Base-by-base conservation (phyloP, 305 asterid genomes). In the Solanum hybrid region DNA sequence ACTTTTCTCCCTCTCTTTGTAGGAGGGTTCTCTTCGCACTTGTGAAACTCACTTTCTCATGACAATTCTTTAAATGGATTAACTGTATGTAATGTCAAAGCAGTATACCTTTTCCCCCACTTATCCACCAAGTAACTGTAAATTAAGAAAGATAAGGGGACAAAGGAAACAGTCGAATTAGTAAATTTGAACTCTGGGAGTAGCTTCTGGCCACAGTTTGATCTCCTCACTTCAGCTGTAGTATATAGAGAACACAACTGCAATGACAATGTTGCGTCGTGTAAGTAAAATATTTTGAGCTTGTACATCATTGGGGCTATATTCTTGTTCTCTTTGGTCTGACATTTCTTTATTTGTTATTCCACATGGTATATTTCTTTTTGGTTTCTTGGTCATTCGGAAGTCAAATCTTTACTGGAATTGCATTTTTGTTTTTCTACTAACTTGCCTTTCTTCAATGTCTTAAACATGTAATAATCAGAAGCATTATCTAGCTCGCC, bases 31-130 rank as follows among this genome's bases (percentile, higher is more conserved):
- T 82, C 80, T 75, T 84, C 86, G 29, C 12, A 22, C 76, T 72
- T 72, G 80, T 87, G 89, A 83, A 80, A 90, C 37, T 89, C 92
- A 90, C 90, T 94, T 94, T 83, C 87, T 83, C 38, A 29, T 45
- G 38, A 91, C 82, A 90, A 94, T 94, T 96, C 95, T 93, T 94
- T 95, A 84, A 93, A 90, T 93, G 86, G 90, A 94, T 91, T 32
- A 91, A 92, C 91, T 93, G 96, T 94, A 91, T 92, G 95, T 93
- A 93, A 88, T 92, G 91, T 91, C 89, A 32, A 72, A 87, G 82
- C 76, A 90, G 89, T 90, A 89, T 79, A 90, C 89, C 86, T 36
- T 84, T 77, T 89, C 85, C 29, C 85, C 80, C 91, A 87, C 39
- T 91, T 91, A 89, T 90, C 90, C 81, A 38, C 91, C 86, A 86